These are phyloP conservation scores for Boletus rex-veris DNA, from an alignment of 768 basidiomycete genomes.

Conservation along the genomic window DNA sequence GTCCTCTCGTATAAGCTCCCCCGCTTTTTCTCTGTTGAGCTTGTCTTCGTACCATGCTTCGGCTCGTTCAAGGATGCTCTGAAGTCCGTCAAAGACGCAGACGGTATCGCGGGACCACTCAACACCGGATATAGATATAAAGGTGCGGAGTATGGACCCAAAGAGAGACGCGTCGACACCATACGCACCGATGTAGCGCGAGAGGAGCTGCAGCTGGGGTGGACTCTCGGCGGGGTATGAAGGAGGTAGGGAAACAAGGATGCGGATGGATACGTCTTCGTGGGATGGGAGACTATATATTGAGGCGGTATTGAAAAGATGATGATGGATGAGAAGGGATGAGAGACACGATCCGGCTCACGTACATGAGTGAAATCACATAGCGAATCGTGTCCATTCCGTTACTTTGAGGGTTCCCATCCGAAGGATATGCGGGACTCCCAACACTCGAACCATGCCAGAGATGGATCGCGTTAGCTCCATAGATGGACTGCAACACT, in stretches of 20 bases:
- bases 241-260: constrained; percentile 56
- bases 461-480: constrained; percentile 57
- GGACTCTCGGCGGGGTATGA: constrained; percentile 65
- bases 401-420: constrained; percentile 13
- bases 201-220: constrained; percentile 82
- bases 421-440: constrained; percentile 5
- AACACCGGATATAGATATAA: constrained; percentile 72
- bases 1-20: constrained; percentile 56
- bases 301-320: neutral
- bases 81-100: constrained; percentile 86
- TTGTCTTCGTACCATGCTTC: constrained; percentile 70
- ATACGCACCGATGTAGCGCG: constrained; percentile 78
- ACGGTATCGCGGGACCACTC: constrained; percentile 72
- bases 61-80: constrained; percentile 66
- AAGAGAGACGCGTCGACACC: constrained; percentile 72
- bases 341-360: constrained; percentile 3
- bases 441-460: constrained; percentile 43
- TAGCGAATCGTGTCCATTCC: constrained; percentile 52
- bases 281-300: constrained; percentile 53
- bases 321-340: neutral
- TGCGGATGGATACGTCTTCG: constrained; percentile 47
- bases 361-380: constrained; percentile 62
- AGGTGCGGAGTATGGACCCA: constrained; percentile 74
- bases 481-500: constrained; percentile 83
- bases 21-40: constrained; percentile 51